phyloP scores from a whole-genome alignment of 106 monocot species.

The Agapanthus africanus region DNA sequence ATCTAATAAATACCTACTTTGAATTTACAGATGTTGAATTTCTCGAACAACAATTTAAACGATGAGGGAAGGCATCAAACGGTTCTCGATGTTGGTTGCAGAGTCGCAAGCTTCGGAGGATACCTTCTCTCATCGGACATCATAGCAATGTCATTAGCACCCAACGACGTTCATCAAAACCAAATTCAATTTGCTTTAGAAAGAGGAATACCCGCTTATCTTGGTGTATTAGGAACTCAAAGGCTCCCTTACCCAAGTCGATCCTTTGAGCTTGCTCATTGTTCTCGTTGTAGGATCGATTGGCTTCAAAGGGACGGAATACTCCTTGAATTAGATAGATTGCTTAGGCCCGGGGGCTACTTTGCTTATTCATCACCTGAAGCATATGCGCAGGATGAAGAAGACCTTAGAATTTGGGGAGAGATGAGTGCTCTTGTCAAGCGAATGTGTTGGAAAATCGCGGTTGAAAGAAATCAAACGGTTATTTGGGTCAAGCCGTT shows the following conservation, averaged over 20 bases:
- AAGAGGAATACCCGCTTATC: slow-evolving; percentile 71
- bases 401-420: slow-evolving; percentile 57
- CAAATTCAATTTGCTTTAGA: slow-evolving; percentile 77
- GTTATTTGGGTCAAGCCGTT: slow-evolving; percentile 71
- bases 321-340: slow-evolving; percentile 62
- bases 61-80: slow-evolving; percentile 48
- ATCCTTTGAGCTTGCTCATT: slow-evolving; percentile 72
- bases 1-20: too few relatives aligned
- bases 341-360: slow-evolving; percentile 62
- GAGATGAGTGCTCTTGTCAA: slow-evolving; percentile 59
- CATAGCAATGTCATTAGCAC: slow-evolving; percentile 64
- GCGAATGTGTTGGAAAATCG: slow-evolving; percentile 71
- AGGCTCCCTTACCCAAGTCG: slow-evolving; percentile 64
- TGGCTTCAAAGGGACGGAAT: slow-evolving; percentile 85
- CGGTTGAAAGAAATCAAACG: slow-evolving; percentile 56
- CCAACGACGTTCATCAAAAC: slow-evolving; percentile 76
- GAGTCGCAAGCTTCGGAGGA: slow-evolving; percentile 74
- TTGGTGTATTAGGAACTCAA: slow-evolving; percentile 58
- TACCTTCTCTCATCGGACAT: slow-evolving; percentile 62
- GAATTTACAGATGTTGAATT: slow-evolving; percentile 51
- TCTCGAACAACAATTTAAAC: slow-evolving; percentile 42
- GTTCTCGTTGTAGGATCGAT: slow-evolving; percentile 75
- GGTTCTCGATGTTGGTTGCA: slow-evolving; percentile 68
- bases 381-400: slow-evolving; percentile 74
- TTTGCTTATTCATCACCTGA: slow-evolving; percentile 76